Evolutionary conservation across 2,329 filamentous ascomycete species (phyloP), one percentile per base, ranked within the genome.

Genomic region (Exophiala phaeomuriformis): DNA sequence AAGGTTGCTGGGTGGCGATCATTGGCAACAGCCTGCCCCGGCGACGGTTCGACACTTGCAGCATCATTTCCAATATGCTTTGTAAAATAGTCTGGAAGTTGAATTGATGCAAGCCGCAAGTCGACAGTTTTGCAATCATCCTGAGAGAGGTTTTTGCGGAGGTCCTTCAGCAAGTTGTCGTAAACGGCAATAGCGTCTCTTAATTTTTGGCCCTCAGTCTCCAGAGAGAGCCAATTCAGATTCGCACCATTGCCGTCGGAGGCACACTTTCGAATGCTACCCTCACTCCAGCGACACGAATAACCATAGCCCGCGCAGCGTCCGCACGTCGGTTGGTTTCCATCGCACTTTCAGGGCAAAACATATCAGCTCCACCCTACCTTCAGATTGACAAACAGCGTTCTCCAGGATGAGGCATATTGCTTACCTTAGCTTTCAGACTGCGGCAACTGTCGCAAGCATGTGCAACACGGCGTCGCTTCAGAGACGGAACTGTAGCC

Each of bases 291-390:
- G 39, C 32, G 53, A 53, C 65, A 67, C 10, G 44, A 36, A 51
- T 65, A 66, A 1, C 63, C 63, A 47, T 66, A 67, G 31, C 65
- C 65, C 32, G 59, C 55, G 50, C 65, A 66, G 29, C 64, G 61
- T 28, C 57, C 55, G 47, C 65, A 67, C 4, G 61, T 53, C 8
- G 64, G 64, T 46, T 60, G 63, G 35, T 58, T 47, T 19, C 64
- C 65, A 59, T 66, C 64, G 47, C 65, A 66, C 65, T 67, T 43
- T 28, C 32, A 27, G 35, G 36, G 19, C 39, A 43, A 33, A 30
- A 27, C 41, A 7, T 36, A 42, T 51, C 31, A 53, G 51, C 35
- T 49, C 37, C 4, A 19, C 6, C 43, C 10, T 3, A 9, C 31
- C 10, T 4, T 28, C 2, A 12, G 4, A 9, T 31, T 30, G 12